phyloP scores from a whole-genome alignment of 2,329 filamentous ascomycete species.

The Berkeleyomyces basicola region DNA sequence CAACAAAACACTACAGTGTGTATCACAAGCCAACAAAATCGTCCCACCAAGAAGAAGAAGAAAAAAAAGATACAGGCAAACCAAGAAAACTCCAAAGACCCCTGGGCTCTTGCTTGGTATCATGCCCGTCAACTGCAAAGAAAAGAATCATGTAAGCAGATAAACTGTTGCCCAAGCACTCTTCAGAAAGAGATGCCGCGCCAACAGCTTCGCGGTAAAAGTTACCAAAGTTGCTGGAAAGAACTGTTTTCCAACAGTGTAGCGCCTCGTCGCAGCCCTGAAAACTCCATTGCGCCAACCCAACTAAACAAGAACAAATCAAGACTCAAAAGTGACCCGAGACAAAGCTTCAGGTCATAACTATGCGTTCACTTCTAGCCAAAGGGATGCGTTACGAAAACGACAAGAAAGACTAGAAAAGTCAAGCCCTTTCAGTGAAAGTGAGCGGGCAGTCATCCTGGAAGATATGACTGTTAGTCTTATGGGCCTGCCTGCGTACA shows the following conservation, averaged over 20 bases:
- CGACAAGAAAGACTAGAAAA: not conserved
- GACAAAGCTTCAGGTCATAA: not conserved
- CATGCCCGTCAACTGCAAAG: not conserved
- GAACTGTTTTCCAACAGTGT: too few species aligned
- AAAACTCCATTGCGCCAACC: too few species aligned
- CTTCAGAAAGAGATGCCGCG: not conserved
- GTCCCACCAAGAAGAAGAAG: not conserved
- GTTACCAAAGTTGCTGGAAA: too few species aligned
- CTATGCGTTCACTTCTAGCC: not conserved
- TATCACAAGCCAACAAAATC: not conserved
- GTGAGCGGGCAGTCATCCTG: constrained; percentile 73
- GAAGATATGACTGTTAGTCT: constrained; percentile 16
- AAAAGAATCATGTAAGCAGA: not conserved
- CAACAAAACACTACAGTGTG: not conserved
- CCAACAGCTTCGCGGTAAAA: not conserved
- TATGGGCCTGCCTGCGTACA: constrained; percentile 10
- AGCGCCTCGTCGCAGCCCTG: not conserved
- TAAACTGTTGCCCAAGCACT: not conserved
- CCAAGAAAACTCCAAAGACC: not conserved
- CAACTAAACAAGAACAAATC: too few species aligned
- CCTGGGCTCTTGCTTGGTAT: not conserved
- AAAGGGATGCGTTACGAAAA: not conserved
- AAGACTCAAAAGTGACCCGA: too few species aligned
- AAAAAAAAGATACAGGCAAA: not conserved
- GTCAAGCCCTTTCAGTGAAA: constrained; percentile 33